These are phyloP conservation scores for Claviceps sp. DNA, from an alignment of 2,329 filamentous ascomycete genomes.

Conservation along the genomic window DNA sequence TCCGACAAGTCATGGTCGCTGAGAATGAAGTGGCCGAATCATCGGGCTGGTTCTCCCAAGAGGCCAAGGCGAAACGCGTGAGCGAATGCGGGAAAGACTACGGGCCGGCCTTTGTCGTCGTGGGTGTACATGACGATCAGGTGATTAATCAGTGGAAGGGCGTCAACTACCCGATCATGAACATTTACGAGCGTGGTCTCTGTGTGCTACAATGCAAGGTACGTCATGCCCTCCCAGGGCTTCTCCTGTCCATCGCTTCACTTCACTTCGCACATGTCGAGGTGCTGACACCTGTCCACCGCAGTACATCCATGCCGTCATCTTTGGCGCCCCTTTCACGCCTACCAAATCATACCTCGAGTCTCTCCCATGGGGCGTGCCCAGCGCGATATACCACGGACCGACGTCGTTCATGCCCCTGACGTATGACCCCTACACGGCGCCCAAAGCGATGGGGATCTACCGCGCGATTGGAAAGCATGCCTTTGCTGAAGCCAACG, in stretches of 20 bases:
- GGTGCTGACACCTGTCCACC: not conserved
- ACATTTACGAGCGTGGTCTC: slow-evolving; percentile 89
- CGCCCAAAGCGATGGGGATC: slow-evolving; percentile 69
- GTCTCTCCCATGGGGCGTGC: slow-evolving; percentile 58
- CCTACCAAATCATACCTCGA: slow-evolving; percentile 69
- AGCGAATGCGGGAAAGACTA: slow-evolving; percentile 54
- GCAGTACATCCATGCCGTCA: slow-evolving; percentile 73
- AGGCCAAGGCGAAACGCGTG: slow-evolving; percentile 48
- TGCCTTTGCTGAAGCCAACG: slow-evolving; percentile 76
- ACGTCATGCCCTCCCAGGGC: slow-evolving; percentile 17
- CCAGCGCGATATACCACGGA: slow-evolving; percentile 86
- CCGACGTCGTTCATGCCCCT: slow-evolving; percentile 79
- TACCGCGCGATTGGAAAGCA: slow-evolving; percentile 69
- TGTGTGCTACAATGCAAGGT: slow-evolving; percentile 93
- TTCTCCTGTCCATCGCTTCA: no score
- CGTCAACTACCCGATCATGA: slow-evolving; percentile 99
- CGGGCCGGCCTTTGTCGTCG: slow-evolving; percentile 73
- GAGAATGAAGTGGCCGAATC: slow-evolving; percentile 57
- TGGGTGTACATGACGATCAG: slow-evolving; percentile 85
- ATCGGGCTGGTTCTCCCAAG: slow-evolving; percentile 62
- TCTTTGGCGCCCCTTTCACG: slow-evolving; percentile 83
- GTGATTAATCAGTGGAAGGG: slow-evolving; percentile 97
- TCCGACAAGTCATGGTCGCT: slow-evolving; percentile 58
- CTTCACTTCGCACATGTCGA: not conserved
- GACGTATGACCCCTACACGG: slow-evolving; percentile 69